These are phyloP conservation scores for Stagonosporopsis cucurbitacearum DNA, from an alignment of 2,329 filamentous ascomycete genomes.

Conservation along the genomic window DNA sequence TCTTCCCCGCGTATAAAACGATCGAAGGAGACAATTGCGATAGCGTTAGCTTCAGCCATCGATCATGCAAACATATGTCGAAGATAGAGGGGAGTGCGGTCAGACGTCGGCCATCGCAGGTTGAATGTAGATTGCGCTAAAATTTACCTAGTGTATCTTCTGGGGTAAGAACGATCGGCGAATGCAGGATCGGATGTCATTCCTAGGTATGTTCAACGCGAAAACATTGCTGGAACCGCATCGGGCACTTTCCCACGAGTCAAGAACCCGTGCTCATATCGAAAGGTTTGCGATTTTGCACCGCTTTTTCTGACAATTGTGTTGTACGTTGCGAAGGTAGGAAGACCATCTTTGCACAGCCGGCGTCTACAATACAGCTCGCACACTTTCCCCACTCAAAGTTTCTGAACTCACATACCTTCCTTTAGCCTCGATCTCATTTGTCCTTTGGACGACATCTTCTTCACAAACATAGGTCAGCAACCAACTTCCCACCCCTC, in stretches of 20 bases:
- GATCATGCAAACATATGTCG: not conserved
- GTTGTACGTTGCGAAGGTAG: not conserved
- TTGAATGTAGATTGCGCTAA: not conserved
- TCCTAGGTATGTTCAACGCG: too few species aligned
- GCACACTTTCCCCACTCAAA: slow-evolving; percentile 17
- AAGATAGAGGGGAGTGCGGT: not conserved
- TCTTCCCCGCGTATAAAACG: slow-evolving; percentile 31
- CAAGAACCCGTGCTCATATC: too few species aligned
- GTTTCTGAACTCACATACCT: not conserved
- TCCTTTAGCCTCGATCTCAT: slow-evolving; percentile 26
- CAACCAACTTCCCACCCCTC: slow-evolving; percentile 45
- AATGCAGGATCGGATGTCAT: too few species aligned
- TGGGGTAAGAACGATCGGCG: too few species aligned
- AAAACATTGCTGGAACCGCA: too few species aligned
- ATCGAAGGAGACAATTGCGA: slow-evolving; percentile 36
- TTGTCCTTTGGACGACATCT: slow-evolving; percentile 41
- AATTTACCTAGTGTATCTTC: not conserved
- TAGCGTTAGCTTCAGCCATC: slow-evolving; percentile 24
- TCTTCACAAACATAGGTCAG: slow-evolving; percentile 45
- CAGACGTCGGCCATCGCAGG: not conserved
- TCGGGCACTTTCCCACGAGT: too few species aligned
- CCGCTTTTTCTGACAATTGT: not conserved
- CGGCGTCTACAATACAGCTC: slow-evolving; percentile 27
- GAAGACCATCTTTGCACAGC: not conserved
- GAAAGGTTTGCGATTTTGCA: too few species aligned